Evolutionary conservation across 345 rosid species (phyloP).

Genomic region (Gossypium bickii): DNA sequence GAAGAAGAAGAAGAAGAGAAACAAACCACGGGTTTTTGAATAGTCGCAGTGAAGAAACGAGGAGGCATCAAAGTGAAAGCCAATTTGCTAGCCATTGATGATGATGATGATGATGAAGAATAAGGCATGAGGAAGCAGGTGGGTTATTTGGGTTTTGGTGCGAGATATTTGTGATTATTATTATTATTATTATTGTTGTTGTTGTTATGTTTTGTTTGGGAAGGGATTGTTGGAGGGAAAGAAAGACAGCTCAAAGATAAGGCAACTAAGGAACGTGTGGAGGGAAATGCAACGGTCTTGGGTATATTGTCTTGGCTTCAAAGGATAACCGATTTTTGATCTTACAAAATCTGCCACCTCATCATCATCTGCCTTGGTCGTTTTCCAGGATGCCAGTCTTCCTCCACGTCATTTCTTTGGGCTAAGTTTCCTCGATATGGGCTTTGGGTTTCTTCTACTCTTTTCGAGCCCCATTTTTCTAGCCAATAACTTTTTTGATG

Average conservation of each 20-base stretch:
- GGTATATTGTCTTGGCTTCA: neutral
- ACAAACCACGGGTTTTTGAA: slow-evolving; percentile 37
- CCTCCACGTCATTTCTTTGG: slow-evolving; percentile 8
- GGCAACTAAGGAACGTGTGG: slow-evolving; percentile 48
- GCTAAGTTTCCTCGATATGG: neutral
- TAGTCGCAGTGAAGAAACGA: slow-evolving; percentile 42
- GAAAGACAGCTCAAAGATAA: slow-evolving; percentile 13
- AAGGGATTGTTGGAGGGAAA: slow-evolving; percentile 38
- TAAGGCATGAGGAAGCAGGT: neutral
- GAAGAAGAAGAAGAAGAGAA: slow-evolving; percentile 18
- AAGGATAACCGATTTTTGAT: slow-evolving; percentile 20
- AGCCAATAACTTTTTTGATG: too few species aligned
- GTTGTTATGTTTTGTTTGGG: neutral
- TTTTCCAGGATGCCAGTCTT: neutral
- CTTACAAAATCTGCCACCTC: slow-evolving; percentile 41
- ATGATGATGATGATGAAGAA: neutral
- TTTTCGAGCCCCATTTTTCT: neutral
- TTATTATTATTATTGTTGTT: neutral
- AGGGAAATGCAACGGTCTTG: slow-evolving; percentile 44
- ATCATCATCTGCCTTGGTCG: slow-evolving; percentile 2
- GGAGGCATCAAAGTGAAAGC: slow-evolving; percentile 54
- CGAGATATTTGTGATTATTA: neutral
- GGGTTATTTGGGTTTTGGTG: slow-evolving; percentile 5
- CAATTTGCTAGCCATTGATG: slow-evolving; percentile 46
- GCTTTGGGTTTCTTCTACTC: neutral